phyloP scores from a whole-genome alignment of 2,329 filamentous ascomycete genomes.

The Curvularia verruculosa region DNA sequence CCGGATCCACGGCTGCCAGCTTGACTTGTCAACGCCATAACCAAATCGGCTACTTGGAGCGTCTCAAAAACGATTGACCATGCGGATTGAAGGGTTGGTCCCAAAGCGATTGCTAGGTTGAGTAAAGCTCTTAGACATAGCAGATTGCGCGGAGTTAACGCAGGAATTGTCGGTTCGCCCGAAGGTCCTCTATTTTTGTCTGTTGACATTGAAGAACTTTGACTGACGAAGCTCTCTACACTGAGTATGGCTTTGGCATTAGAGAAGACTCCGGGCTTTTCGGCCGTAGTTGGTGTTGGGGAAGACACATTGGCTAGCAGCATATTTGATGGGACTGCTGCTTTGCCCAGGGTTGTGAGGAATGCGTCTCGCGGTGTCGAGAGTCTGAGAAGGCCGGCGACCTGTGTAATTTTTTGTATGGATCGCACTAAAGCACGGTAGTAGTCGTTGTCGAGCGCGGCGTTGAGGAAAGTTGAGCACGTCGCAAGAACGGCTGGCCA shows the following conservation, averaged over 20 bases:
- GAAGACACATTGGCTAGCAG: slow-evolving; percentile 50
- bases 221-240: slow-evolving; percentile 71
- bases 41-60: slow-evolving; percentile 88
- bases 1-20: slow-evolving; percentile 26
- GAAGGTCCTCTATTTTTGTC: slow-evolving; percentile 68
- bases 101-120: slow-evolving; percentile 94
- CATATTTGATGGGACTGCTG: slow-evolving; percentile 83
- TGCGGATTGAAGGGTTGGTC: slow-evolving; percentile 80
- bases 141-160: slow-evolving; percentile 85
- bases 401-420: slow-evolving; percentile 94
- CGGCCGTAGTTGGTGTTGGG: slow-evolving; percentile 52
- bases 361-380: slow-evolving; percentile 91
- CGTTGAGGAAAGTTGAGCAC: slow-evolving; percentile 93
- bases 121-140: slow-evolving; percentile 87
- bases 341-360: slow-evolving; percentile 89
- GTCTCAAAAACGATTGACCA: slow-evolving; percentile 94
- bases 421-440: slow-evolving; percentile 91
- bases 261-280: slow-evolving; percentile 66
- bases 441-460: slow-evolving; percentile 88
- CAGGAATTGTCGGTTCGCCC: slow-evolving; percentile 53
- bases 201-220: slow-evolving; percentile 56
- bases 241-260: slow-evolving; percentile 76
- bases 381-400: slow-evolving; percentile 85
- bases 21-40: slow-evolving; percentile 63
- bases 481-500: slow-evolving; percentile 96